These are phyloP conservation scores for Xylariaceae sp. DNA, from an alignment of 2,329 filamentous ascomycete species.

Conservation along the genomic window DNA sequence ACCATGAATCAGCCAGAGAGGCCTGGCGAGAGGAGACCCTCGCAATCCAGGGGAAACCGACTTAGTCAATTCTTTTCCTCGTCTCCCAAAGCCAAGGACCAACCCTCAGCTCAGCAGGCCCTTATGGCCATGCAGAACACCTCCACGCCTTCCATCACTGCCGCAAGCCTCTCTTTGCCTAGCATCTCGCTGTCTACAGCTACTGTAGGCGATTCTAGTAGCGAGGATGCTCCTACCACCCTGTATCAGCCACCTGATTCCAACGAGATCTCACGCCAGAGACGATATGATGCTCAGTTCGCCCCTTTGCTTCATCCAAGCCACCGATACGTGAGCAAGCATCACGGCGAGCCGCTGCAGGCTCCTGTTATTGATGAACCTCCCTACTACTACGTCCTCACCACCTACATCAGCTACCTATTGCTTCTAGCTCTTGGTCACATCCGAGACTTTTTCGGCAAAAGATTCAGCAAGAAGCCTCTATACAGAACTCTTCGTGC, in stretches of 20 bases:
- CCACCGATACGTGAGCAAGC: conserved; percentile 86
- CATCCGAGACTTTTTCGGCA: conserved; percentile 95
- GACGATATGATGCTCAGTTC: conserved; percentile 83
- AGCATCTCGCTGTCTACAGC: conserved; percentile 90
- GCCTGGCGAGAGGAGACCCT: conserved; percentile 52
- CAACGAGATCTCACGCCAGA: conserved; percentile 73
- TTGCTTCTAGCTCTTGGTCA: conserved; percentile 94
- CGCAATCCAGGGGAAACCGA: conserved; percentile 67
- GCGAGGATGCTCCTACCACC: conserved; percentile 69
- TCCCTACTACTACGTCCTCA: conserved; percentile 93
- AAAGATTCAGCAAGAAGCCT: conserved; percentile 82
- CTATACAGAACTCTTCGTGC: conserved; percentile 77
- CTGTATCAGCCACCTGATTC: conserved; percentile 84
- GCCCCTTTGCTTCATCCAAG: conserved; percentile 74
- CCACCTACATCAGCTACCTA: conserved; percentile 97
- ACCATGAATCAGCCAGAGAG: conserved; percentile 46
- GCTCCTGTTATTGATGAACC: conserved; percentile 91
- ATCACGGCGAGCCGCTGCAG: conserved; percentile 74
- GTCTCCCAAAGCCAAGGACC: conserved; percentile 70
- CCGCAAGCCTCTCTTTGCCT: conserved; percentile 73
- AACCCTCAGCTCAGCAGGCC: conserved; percentile 61
- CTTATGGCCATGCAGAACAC: conserved; percentile 60
- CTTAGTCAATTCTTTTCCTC: conserved; percentile 80
- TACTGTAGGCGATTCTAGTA: conserved; percentile 67
- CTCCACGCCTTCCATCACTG: conserved; percentile 61